phyloP scores from a whole-genome alignment of 2,329 filamentous ascomycete species.

The Triangularia verruculosa region DNA sequence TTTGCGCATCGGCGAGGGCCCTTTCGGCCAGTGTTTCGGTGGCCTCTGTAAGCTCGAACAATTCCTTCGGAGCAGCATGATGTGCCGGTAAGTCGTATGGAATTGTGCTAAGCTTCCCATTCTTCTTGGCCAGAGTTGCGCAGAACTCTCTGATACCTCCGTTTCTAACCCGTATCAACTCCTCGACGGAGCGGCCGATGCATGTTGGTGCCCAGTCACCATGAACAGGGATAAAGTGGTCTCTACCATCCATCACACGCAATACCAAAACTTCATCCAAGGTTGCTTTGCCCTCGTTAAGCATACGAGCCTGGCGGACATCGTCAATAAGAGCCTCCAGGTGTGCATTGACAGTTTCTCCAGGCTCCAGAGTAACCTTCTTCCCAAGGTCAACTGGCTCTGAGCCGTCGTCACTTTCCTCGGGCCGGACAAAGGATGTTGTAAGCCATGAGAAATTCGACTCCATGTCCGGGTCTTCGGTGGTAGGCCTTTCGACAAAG shows the following conservation, averaged over 20 bases:
- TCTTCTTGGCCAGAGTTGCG: conserved; percentile 31
- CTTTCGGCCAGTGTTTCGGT: conserved; percentile 59
- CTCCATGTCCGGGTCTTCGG: conserved; percentile 39
- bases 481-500: conserved; percentile 70
- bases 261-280: conserved; percentile 88
- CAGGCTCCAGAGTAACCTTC: conserved; percentile 72
- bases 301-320: conserved; percentile 58
- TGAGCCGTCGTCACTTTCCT: conserved; percentile 36
- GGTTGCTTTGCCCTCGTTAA: conserved; percentile 65
- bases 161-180: conserved; percentile 79
- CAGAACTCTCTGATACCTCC: conserved; percentile 66
- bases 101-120: conserved; percentile 45
- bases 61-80: conserved; percentile 80
- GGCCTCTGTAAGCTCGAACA: conserved; percentile 84
- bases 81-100: conserved; percentile 58
- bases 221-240: conserved; percentile 84
- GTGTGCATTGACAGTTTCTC: conserved; percentile 72
- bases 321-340: conserved; percentile 66
- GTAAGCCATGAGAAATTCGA: conserved; percentile 65
- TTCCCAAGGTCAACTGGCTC: conserved; percentile 34
- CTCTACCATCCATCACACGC: conserved; percentile 76
- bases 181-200: conserved; percentile 82
- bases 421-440: conserved; percentile 58
- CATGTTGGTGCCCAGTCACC: conserved; percentile 78
- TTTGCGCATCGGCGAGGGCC: conserved; percentile 58